These are phyloP conservation scores for Aspergillus sergii DNA, from an alignment of 2,329 filamentous ascomycete species.

Conservation along the genomic window DNA sequence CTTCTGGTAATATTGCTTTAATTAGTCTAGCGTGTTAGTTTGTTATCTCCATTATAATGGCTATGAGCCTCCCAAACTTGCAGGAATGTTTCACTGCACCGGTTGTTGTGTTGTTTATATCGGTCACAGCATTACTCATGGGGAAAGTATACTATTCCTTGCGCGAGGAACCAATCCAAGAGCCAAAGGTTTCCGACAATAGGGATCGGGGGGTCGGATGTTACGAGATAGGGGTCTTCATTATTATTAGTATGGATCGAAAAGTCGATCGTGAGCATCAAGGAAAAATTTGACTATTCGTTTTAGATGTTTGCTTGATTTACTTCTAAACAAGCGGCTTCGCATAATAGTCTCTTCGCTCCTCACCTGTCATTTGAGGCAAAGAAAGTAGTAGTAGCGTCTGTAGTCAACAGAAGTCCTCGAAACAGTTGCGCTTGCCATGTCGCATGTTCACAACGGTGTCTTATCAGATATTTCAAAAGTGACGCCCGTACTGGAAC, in stretches of 20 bases:
- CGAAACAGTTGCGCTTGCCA: no score
- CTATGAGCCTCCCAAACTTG: constrained; percentile 14
- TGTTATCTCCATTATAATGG: constrained; percentile 18
- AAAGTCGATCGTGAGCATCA: constrained; percentile 10
- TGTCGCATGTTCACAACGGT: no score
- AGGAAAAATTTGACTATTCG: constrained; percentile 25
- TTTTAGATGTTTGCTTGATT: constrained; percentile 29
- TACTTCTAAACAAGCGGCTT: constrained; percentile 18
- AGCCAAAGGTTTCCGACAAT: not conserved
- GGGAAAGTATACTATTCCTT: not conserved
- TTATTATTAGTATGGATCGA: constrained; percentile 16
- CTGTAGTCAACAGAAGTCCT: not conserved
- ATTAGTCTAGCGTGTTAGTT: constrained; percentile 27
- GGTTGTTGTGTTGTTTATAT: constrained; percentile 15
- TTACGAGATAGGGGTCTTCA: constrained; percentile 7
- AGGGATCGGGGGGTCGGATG: not conserved
- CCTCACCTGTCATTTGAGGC: not conserved
- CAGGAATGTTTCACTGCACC: constrained; percentile 4
- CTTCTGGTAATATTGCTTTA: constrained; percentile 23
- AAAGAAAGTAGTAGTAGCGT: not conserved
- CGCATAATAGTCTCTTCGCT: constrained; percentile 5
- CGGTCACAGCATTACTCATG: constrained; percentile 5
- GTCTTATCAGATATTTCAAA: not conserved
- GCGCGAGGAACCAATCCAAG: not conserved
- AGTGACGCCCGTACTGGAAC: not conserved